Base-by-base conservation (phyloP, 176 grass and related monocot genomes). In the Dendrocalamus sinicus region DNA sequence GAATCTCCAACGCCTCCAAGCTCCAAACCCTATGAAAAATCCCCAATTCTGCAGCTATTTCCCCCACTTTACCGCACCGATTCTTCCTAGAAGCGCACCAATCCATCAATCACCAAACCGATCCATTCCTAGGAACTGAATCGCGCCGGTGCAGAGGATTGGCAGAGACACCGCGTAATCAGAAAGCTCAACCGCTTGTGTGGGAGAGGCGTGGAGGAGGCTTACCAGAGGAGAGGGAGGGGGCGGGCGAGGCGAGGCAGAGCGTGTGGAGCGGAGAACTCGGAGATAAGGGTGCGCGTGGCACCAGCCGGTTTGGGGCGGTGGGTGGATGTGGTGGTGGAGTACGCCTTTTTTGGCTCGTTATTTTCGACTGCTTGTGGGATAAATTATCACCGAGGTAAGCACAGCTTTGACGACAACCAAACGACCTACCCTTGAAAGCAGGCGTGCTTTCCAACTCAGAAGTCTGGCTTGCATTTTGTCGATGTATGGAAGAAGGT, bases 291-390 rank as follows among this genome's bases (percentile, higher is more conserved):
- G 39, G 15, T n/a, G n/a, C n/a, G 75, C 16, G 12, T 28, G 12
- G 20, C 35, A 9, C 12, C 72, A 51, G 46, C 53, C 53, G 28
- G 15, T 15, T 66, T 82, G 77, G 47, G 47, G 59, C 35, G 77
- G 69, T 41, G 58, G 70, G 14, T 7, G 51, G 75, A 75, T 79
- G 89, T 69, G 89, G 84, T 61, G 73, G 73, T 8, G 67, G 74
- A 73, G 65, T 32, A 32, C 2, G 30, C 1, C 30, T 32, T 32
- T 32, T 32, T 32, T 1, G 2, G 32, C 32, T 32, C 32, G 32
- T 32, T 32, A 32, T 32, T 32, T 32, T 32, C 32, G 32, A 32
- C n/a, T n/a, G n/a, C n/a, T n/a, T n/a, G n/a, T n/a, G n/a, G n/a
- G n/a, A n/a, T n/a, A n/a, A n/a, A n/a, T n/a, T n/a, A n/a, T n/a